phyloP scores from a whole-genome alignment of 2,329 filamentous ascomycete species.

The Corniculantispora saksenae region DNA sequence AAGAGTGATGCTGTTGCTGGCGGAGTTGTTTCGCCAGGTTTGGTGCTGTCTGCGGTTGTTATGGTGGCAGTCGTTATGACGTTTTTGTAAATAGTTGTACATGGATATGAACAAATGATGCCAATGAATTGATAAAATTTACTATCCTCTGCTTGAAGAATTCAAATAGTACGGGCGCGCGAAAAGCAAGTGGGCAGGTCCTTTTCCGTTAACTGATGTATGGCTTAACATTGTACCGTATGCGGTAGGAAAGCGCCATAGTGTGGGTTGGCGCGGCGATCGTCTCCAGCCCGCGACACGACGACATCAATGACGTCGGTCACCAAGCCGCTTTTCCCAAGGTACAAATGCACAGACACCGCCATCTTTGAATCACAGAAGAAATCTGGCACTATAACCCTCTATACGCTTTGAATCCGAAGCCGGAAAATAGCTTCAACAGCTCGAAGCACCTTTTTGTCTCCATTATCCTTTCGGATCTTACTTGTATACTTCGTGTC shows the following conservation, averaged over 20 bases:
- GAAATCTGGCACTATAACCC: too few species aligned
- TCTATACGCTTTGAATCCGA: neutral
- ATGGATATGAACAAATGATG: neutral
- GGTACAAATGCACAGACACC: neutral
- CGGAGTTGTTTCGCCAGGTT: neutral
- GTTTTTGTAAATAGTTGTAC: slow-evolving; percentile 1
- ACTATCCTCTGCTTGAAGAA: too few species aligned
- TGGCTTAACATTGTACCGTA: too few species aligned
- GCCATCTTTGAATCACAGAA: neutral
- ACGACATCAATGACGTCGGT: slow-evolving; percentile 7
- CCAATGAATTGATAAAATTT: too few species aligned
- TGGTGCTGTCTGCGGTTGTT: neutral
- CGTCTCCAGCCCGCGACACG: neutral
- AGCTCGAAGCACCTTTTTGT: neutral
- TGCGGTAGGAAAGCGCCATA: neutral
- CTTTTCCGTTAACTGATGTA: too few species aligned
- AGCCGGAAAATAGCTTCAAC: too few species aligned
- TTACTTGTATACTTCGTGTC: neutral
- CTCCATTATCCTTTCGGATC: neutral
- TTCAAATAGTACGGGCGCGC: too few species aligned
- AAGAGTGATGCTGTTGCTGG: slow-evolving; percentile 3
- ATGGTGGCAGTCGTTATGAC: neutral
- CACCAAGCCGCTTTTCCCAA: neutral
- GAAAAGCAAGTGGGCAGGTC: too few species aligned
- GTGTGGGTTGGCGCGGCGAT: neutral